A percentile compares a stretch with the other conserved stretches of the same genome.
Conservation (phyloP, 2,329 filamentous ascomycete genomes). For the Dactylellina drechsleri region DNA sequence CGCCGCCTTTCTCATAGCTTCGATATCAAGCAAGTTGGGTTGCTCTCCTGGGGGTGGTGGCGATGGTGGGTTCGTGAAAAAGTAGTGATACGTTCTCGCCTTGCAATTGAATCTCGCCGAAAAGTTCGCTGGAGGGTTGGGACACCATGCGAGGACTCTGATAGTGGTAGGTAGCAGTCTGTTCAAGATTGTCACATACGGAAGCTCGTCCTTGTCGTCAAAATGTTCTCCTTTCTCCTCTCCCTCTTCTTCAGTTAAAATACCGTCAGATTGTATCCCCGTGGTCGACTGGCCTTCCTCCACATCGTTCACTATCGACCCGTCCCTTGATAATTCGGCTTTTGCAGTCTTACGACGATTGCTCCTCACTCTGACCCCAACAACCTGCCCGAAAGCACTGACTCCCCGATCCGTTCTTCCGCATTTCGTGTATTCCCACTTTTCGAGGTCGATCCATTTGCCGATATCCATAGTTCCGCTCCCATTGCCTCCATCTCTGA, state of each 20-base stretch:
- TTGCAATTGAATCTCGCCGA: slow-evolving; percentile 92
- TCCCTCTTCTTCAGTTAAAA: slow-evolving; percentile 19
- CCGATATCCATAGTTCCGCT: slow-evolving; percentile 43
- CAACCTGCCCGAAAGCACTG: slow-evolving; percentile 95
- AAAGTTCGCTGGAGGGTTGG: slow-evolving; percentile 79
- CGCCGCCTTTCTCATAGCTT: slow-evolving; percentile 84
- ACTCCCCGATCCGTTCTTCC: slow-evolving; percentile 92
- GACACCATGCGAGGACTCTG: slow-evolving; percentile 91
- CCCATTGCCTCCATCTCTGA: slow-evolving; percentile 61
- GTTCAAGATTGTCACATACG: slow-evolving; percentile 85
- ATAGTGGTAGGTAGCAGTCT: slow-evolving; percentile 89
- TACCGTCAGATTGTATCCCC: slow-evolving; percentile 10
- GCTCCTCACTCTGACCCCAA: slow-evolving; percentile 83
- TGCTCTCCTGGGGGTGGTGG: slow-evolving; percentile 59
- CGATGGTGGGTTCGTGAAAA: slow-evolving; percentile 84
- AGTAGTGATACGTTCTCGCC: slow-evolving; percentile 92
- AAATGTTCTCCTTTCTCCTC: slow-evolving; percentile 62
- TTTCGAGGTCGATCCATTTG: slow-evolving; percentile 75
- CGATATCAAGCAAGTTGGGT: slow-evolving; percentile 84
- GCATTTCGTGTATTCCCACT: slow-evolving; percentile 92
- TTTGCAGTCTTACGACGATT: slow-evolving; percentile 70
- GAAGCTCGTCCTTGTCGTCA: slow-evolving; percentile 80
- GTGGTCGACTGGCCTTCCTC: slow-evolving; percentile 31
- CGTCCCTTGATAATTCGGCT: background rate
- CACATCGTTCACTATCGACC: slow-evolving; percentile 55